Conservation (phyloP, 208 protist genomes). For the Acanthamoeba lenticulata region DNA sequence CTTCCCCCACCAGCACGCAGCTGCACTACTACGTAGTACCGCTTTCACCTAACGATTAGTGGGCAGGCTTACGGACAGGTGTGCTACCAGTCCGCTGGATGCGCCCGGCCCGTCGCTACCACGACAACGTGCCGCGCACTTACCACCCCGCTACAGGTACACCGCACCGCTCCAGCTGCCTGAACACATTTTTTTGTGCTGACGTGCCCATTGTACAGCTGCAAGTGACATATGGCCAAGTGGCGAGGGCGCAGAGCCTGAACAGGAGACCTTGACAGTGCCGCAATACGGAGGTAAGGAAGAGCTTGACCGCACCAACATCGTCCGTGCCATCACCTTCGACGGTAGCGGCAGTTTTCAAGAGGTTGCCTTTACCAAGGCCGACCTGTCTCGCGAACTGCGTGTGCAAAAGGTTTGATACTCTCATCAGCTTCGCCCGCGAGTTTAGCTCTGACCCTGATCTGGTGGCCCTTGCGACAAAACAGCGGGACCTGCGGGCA, state of each 20-base stretch:
- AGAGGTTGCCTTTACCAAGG: neutral
- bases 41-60: no score
- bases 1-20: no score
- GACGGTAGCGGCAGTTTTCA: neutral
- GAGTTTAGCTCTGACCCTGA: neutral
- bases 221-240: neutral
- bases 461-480: neutral
- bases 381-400: constrained; percentile 2
- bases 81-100: no score
- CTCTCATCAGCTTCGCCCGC: neutral
- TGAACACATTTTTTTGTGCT: no score
- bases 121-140: no score
- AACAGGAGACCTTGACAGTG: neutral
- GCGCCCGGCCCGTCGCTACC: no score
- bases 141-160: no score
- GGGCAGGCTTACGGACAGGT: no score
- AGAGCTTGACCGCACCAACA: neutral
- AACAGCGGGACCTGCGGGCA: constrained; percentile 18
- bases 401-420: neutral
- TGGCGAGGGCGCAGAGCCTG: neutral
- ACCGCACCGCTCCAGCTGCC: no score
- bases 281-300: neutral
- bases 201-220: no score
- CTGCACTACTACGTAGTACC: no score
- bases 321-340: neutral